phyloP scores from a whole-genome alignment of 169 alveolate species.

The Cryptosporidium bovis region DNA sequence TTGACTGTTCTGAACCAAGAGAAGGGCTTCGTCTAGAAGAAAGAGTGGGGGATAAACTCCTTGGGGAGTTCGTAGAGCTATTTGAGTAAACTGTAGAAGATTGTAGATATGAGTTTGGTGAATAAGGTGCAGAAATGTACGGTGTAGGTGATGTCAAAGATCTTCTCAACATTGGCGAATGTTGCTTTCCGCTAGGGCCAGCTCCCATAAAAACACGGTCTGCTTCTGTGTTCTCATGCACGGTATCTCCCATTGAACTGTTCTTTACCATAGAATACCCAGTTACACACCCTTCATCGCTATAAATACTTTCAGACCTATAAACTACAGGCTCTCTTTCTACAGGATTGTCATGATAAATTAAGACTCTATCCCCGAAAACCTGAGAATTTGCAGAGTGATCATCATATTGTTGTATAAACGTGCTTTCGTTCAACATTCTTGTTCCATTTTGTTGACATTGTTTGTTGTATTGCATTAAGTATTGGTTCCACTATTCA shows the following conservation, averaged over 20 bases:
- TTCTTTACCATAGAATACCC: constrained; percentile 48
- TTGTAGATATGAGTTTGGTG: constrained; percentile 49
- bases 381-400: constrained; percentile 12
- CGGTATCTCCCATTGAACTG: constrained; percentile 4
- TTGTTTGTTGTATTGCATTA: constrained; percentile 22
- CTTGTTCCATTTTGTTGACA: constrained; percentile 24
- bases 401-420: constrained; percentile 46
- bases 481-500: background rate
- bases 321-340: constrained; percentile 6
- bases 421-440: constrained; percentile 18
- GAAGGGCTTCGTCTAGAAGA: constrained; percentile 56
- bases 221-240: background rate
- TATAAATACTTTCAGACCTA: constrained; percentile 62
- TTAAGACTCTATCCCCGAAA: constrained; percentile 19
- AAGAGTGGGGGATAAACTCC: constrained; percentile 27
- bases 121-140: constrained; percentile 16
- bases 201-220: constrained; percentile 10
- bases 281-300: constrained; percentile 22
- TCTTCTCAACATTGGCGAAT: constrained; percentile 12
- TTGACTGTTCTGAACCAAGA: constrained; percentile 39
- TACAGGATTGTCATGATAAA: constrained; percentile 8
- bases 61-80: constrained; percentile 48
- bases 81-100: constrained; percentile 51
- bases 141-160: constrained; percentile 52
- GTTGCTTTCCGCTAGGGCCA: background rate